Conservation (phyloP, 2,329 filamentous ascomycete genomes). For the Bisporella sp. region DNA sequence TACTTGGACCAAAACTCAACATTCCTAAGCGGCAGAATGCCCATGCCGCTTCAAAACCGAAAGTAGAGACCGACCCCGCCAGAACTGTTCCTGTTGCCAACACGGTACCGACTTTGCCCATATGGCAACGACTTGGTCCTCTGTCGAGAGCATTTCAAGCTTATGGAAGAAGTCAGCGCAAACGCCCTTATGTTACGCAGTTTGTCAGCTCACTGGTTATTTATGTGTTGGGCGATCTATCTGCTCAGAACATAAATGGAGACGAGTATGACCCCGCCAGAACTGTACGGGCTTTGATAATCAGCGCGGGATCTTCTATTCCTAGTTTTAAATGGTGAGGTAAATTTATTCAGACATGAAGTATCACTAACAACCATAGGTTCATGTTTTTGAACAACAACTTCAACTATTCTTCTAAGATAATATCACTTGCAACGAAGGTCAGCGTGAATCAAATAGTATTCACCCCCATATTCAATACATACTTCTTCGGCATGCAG, state of each 20-base stretch:
- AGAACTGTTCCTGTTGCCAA: slow-evolving; percentile 36
- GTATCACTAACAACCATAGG: slow-evolving; percentile 36
- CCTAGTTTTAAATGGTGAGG: slow-evolving; percentile 78
- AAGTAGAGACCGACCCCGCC: slow-evolving; percentile 14
- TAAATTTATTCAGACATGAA: background rate
- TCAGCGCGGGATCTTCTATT: slow-evolving; percentile 67
- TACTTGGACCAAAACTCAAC: slow-evolving; percentile 11
- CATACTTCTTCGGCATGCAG: slow-evolving; percentile 77
- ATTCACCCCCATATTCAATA: slow-evolving; percentile 80
- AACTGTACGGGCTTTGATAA: slow-evolving; percentile 64
- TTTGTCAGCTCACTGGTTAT: slow-evolving; percentile 68
- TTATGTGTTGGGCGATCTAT: slow-evolving; percentile 71
- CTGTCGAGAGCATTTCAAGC: slow-evolving; percentile 45
- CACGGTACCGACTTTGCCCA: slow-evolving; percentile 29
- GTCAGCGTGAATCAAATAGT: slow-evolving; percentile 71
- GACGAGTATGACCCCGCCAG: slow-evolving; percentile 61
- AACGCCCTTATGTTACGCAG: slow-evolving; percentile 73
- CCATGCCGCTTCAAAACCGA: slow-evolving; percentile 7
- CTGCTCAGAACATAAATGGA: slow-evolving; percentile 62
- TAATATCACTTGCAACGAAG: slow-evolving; percentile 66
- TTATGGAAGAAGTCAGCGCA: slow-evolving; percentile 65
- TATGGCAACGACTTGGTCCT: slow-evolving; percentile 53
- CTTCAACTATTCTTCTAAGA: slow-evolving; percentile 77
- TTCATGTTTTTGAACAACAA: slow-evolving; percentile 71
- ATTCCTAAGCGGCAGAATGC: slow-evolving; percentile 14